A percentile compares a stretch with the other conserved stretches of the same genome.
phyloP scores from a whole-genome alignment of 2,329 filamentous ascomycete species.

The Lecanicillium sp. region DNA sequence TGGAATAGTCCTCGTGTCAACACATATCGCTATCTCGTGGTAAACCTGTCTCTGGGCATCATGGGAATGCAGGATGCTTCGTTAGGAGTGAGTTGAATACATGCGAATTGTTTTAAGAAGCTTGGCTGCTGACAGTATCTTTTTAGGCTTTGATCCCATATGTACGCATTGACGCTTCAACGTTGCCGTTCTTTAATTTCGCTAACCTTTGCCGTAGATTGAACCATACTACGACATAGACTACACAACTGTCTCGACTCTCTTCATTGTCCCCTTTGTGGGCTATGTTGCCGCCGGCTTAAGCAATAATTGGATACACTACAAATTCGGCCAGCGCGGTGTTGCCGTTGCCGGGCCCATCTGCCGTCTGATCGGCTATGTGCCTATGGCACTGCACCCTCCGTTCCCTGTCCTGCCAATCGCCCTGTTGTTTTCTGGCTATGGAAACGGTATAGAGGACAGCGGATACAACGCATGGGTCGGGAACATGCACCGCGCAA shows the following conservation, averaged over 20 bases:
- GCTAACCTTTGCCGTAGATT: slow-evolving; percentile 28
- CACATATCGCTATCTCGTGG: slow-evolving; percentile 47
- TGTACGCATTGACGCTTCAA: slow-evolving; percentile 20
- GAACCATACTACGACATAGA: slow-evolving; percentile 53
- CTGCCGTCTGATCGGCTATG: slow-evolving; percentile 56
- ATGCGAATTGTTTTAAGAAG: neutral
- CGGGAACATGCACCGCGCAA: slow-evolving; percentile 64
- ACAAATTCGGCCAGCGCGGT: slow-evolving; percentile 60
- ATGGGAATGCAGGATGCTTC: slow-evolving; percentile 64
- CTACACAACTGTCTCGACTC: slow-evolving; percentile 55
- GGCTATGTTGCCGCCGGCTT: slow-evolving; percentile 58
- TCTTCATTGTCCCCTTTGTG: slow-evolving; percentile 58
- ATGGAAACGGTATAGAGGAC: slow-evolving; percentile 63
- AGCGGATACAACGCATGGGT: slow-evolving; percentile 52
- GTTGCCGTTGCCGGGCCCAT: slow-evolving; percentile 57
- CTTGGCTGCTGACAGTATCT: slow-evolving; percentile 9
- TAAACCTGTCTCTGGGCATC: slow-evolving; percentile 54
- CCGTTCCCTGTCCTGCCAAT: slow-evolving; percentile 60
- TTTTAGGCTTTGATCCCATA: slow-evolving; percentile 38
- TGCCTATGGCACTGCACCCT: slow-evolving; percentile 58
- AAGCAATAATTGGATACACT: slow-evolving; percentile 56
- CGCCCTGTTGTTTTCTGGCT: slow-evolving; percentile 56
- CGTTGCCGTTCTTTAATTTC: neutral
- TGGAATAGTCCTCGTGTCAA: slow-evolving; percentile 59
- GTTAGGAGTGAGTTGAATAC: slow-evolving; percentile 41